Evolutionary conservation across 2,329 filamentous ascomycete species (phyloP), one percentile per base, ranked within the genome.

Genomic region (Aspergillus uvarum): DNA sequence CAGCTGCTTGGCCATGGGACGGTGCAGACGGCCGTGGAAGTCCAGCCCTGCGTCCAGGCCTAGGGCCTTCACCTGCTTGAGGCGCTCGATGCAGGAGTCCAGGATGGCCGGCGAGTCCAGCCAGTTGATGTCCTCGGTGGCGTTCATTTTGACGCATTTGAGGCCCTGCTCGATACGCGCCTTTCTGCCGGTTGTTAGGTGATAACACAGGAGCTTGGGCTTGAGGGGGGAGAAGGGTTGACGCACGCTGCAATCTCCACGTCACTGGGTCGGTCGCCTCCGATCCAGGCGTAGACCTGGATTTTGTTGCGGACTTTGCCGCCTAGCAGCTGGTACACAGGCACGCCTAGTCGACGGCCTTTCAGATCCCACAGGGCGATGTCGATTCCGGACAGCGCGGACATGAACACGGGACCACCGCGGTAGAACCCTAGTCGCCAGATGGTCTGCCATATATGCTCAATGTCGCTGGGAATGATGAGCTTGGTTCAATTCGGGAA

Each of bases 311-410:
- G 82, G 1, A 93, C 73, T 57, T 90, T 91, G 4, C 90, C 90
- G 2, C 90, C 90, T 0, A 93, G 81, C 0, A 94, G 80, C 65
- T 91, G 84, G 68, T 91, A 87, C 49, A 93, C 83, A 0, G 90
- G 89, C 0, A 92, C 85, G 10, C 83, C 82, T 2, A 88, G 75
- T 62, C 81, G 83, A 49, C 85, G 78, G 16, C 85, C 85, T 76
- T 92, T 92, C 21, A 92, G 77, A 75, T 92, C 89, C 89, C 89
- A 93, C 0, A 92, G 77, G 0, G 89, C 89, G 72, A 93, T 93
- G 69, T 93, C 90, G 54, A 93, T 85, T 2, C 90, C 90, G 0
- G 89, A 85, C 14, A 93, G 75, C 0, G 90, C 90, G 65, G 86
- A 90, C 89, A 93, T 92, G 65, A 93, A 88, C 8, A 93, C 89